A percentile compares a stretch with the other conserved stretches of the same genome.
These are phyloP conservation scores for Starmerella cellae DNA, from an alignment of 805 yeast species.

Conservation along the genomic window DNA sequence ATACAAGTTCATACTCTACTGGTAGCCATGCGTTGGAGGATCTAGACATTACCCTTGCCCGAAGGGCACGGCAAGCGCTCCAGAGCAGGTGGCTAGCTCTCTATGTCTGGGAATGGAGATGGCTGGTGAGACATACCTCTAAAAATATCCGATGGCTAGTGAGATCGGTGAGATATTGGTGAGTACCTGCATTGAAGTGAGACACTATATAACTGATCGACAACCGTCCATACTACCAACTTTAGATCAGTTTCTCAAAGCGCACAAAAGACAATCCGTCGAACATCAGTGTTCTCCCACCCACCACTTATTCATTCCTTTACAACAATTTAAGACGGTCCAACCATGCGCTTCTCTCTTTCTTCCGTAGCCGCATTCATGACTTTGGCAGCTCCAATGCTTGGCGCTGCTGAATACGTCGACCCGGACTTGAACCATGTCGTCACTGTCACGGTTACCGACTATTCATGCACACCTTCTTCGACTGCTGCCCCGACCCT, in stretches of 20 bases:
- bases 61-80: not conserved
- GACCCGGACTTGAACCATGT: conserved; percentile 22
- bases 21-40: too few species aligned
- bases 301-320: conserved; percentile 3
- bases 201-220: not conserved
- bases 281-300: not conserved
- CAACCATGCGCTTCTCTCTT: conserved; percentile 10
- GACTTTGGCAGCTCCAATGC: conserved; percentile 1
- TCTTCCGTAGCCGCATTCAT: conserved; percentile 4
- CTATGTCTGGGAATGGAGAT: not conserved
- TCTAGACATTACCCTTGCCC: not conserved
- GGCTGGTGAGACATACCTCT: not conserved
- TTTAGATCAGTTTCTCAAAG: not conserved
- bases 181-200: not conserved
- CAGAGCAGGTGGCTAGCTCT: not conserved
- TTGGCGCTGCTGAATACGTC: conserved; percentile 15
- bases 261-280: not conserved
- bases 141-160: not conserved
- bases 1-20: too few species aligned
- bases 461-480: conserved; percentile 1
- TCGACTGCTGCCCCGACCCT: not conserved
- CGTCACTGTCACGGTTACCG: conserved; percentile 19
- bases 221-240: too few species aligned
- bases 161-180: not conserved
- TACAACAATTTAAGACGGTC: not conserved